phyloP scores from a whole-genome alignment of 495 filamentous ascomycete species.

The Trichoderma virens region DNA sequence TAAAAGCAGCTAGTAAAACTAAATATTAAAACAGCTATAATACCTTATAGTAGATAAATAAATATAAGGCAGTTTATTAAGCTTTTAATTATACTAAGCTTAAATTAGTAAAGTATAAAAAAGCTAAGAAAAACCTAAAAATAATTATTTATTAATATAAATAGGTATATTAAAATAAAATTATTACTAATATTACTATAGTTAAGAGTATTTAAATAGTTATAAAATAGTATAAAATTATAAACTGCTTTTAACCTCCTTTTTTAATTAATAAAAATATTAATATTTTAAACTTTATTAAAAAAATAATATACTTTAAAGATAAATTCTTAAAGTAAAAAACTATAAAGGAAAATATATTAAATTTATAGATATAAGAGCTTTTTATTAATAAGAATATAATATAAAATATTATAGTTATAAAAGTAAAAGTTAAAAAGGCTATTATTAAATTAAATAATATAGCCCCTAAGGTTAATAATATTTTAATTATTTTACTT shows the following conservation, averaged over 20 bases:
- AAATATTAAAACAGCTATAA: background rate
- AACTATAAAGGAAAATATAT: background rate
- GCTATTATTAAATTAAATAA: background rate
- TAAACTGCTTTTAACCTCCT: background rate
- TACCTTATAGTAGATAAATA: background rate
- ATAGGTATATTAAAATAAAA: background rate
- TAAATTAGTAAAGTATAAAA: background rate
- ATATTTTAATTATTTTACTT: background rate
- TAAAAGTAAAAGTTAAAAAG: background rate
- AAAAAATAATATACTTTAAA: background rate
- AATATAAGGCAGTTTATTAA: background rate
- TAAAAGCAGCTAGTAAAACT: background rate
- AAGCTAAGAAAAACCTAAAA: too few relatives aligned
- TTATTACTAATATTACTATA: background rate
- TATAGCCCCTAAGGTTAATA: background rate
- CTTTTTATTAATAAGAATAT: background rate
- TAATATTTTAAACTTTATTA: background rate
- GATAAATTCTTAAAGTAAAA: background rate
- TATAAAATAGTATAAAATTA: background rate
- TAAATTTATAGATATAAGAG: background rate
- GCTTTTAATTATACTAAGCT: background rate
- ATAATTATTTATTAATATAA: background rate
- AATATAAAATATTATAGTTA: background rate
- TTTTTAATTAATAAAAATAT: background rate
- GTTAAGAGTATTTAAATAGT: background rate